A percentile compares a stretch with the other conserved stretches of the same genome.
Evolutionary conservation across 345 rosid genomes (phyloP).

Genomic region (Limnanthes douglasii): DNA sequence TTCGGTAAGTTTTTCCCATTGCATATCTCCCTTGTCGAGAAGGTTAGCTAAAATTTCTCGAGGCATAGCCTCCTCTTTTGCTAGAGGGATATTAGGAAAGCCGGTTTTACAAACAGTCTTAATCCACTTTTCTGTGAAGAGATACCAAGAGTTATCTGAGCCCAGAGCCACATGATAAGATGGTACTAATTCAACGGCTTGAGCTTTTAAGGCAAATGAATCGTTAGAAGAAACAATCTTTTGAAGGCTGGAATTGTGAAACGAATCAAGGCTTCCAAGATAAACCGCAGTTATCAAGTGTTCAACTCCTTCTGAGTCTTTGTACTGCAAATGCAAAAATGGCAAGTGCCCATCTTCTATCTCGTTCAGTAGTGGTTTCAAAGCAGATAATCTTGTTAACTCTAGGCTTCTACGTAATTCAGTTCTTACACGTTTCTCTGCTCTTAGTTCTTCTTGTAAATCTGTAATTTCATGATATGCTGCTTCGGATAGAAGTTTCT

Average conservation of each 20-base stretch:
- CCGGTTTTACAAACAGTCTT: constrained; percentile 60
- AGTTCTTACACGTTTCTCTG: constrained; percentile 50
- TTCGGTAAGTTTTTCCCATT: constrained; percentile 66
- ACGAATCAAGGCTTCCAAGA: constrained; percentile 50
- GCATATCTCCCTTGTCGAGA: constrained; percentile 46
- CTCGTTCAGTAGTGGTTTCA: constrained; percentile 50
- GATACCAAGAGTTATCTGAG: constrained; percentile 92
- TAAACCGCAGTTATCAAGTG: constrained; percentile 67
- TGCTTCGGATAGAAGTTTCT: constrained; percentile 37
- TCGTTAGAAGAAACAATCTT: constrained; percentile 22
- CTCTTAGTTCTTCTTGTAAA: constrained; percentile 57
- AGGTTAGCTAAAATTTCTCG: constrained; percentile 49
- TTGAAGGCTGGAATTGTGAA: constrained; percentile 28
- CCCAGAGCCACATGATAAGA: constrained; percentile 77
- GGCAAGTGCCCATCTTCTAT: constrained; percentile 60
- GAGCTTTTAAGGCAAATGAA: constrained; percentile 19
- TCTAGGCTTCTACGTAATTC: constrained; percentile 53
- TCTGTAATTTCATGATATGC: constrained; percentile 66
- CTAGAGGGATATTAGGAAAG: constrained; percentile 58
- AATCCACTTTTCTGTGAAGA: constrained; percentile 82
- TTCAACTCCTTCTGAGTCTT: constrained; percentile 57
- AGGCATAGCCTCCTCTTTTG: constrained; percentile 64
- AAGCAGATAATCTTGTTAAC: constrained; percentile 40
- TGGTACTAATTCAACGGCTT: constrained; percentile 18
- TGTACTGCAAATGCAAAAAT: constrained; percentile 72